Evolutionary conservation across 1,139 yeast species (phyloP).

Genomic region (Candida mesenterica): DNA sequence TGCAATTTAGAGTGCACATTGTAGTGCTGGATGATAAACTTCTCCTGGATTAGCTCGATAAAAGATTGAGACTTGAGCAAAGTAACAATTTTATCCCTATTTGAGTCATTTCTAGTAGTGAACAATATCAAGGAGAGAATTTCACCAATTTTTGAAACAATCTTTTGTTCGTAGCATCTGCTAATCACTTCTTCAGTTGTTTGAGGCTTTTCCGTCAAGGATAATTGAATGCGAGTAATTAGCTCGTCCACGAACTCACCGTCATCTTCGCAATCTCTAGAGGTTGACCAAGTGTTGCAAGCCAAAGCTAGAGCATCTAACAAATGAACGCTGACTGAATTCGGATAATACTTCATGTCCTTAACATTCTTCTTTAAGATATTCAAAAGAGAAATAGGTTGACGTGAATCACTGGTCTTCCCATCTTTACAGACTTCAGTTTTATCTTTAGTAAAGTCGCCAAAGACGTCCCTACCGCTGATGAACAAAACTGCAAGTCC

Average conservation of each 20-base stretch:
- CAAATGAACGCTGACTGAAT: slow-evolving; percentile 55
- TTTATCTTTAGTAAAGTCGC: slow-evolving; percentile 26
- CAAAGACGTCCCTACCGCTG: slow-evolving; percentile 63
- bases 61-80: slow-evolving; percentile 41
- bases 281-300: slow-evolving; percentile 67
- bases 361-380: slow-evolving; percentile 60
- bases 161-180: slow-evolving; percentile 55
- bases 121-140: slow-evolving; percentile 72
- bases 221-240: slow-evolving; percentile 35
- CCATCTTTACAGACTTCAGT: slow-evolving; percentile 9
- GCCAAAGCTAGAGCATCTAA: slow-evolving; percentile 66
- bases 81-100: slow-evolving; percentile 42
- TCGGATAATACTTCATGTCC: slow-evolving; percentile 53
- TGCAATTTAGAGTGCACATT: slow-evolving; percentile 37
- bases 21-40: slow-evolving; percentile 31
- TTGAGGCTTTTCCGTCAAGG: slow-evolving; percentile 21
- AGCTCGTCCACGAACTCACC: slow-evolving; percentile 51
- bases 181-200: slow-evolving; percentile 31
- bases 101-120: slow-evolving; percentile 48
- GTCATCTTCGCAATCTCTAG: slow-evolving; percentile 50
- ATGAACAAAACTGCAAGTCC: slow-evolving; percentile 78
- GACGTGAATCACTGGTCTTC: slow-evolving; percentile 6
- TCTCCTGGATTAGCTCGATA: slow-evolving; percentile 27
- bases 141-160: slow-evolving; percentile 68
- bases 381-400: slow-evolving; percentile 47